A percentile compares a stretch with the other conserved stretches of the same genome.
These are phyloP conservation scores for Eucalyptus rudis DNA, from an alignment of 345 rosid genomes.

Conservation along the genomic window DNA sequence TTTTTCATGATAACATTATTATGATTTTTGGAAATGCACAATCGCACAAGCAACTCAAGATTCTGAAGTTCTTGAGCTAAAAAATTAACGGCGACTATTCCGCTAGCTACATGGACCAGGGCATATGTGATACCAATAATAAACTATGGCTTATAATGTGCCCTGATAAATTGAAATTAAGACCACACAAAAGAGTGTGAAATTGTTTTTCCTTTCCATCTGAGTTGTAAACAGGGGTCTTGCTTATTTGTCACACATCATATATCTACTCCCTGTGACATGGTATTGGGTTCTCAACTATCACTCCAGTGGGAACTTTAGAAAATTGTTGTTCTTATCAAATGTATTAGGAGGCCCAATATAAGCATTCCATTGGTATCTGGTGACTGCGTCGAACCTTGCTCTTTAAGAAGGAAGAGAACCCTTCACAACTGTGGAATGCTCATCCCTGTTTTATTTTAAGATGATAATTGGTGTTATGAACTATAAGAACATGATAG, in stretches of 20 bases:
- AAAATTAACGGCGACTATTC: background rate
- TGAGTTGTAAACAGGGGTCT: background rate
- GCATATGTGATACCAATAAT: background rate
- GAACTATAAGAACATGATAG: background rate
- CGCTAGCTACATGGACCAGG: background rate
- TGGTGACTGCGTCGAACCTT: background rate
- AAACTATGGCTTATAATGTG: background rate
- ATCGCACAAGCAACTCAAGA: background rate
- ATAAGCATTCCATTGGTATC: background rate
- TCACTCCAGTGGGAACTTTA: background rate
- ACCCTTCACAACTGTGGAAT: background rate
- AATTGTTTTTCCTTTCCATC: background rate
- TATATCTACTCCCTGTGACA: background rate
- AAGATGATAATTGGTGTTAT: background rate
- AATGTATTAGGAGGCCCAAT: background rate
- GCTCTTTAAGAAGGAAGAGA: background rate
- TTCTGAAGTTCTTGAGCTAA: background rate
- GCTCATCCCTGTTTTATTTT: background rate
- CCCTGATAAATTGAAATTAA: background rate
- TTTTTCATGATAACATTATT: background rate
- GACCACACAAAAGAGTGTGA: background rate
- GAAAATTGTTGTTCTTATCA: background rate
- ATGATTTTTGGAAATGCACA: background rate
- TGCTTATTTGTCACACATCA: background rate
- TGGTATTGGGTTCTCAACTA: background rate